phyloP scores from a whole-genome alignment of 257 asterid species.

The Nyctanthes arbortristis region DNA sequence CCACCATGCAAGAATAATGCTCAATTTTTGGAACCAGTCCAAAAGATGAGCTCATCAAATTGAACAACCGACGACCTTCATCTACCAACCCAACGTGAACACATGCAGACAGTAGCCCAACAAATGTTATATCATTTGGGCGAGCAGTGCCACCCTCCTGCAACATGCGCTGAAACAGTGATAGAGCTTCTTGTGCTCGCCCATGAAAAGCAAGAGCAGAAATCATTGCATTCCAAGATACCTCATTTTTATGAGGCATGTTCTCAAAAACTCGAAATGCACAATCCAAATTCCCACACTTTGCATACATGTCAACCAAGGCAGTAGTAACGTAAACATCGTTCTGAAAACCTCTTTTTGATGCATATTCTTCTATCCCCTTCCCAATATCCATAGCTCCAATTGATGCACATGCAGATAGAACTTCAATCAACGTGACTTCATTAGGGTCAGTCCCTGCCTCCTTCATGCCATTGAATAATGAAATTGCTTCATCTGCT shows the following conservation, averaged over 20 bases:
- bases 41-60: constrained; percentile 57
- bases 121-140: constrained; percentile 73
- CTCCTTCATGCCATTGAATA: constrained; percentile 68
- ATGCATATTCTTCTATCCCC: constrained; percentile 66
- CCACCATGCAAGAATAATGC: constrained; percentile 90
- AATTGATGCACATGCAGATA: constrained; percentile 84
- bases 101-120: constrained; percentile 83
- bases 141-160: constrained; percentile 29
- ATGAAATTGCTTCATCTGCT: constrained; percentile 63
- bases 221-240: constrained; percentile 91
- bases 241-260: constrained; percentile 71
- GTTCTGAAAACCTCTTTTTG: constrained; percentile 42
- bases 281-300: constrained; percentile 73
- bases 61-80: constrained; percentile 58
- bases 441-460: constrained; percentile 62
- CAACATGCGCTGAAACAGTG: constrained; percentile 66
- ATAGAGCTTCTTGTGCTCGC: constrained; percentile 59
- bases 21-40: constrained; percentile 77
- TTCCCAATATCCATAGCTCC: constrained; percentile 78
- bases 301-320: constrained; percentile 86
- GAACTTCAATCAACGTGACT: constrained; percentile 76
- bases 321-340: constrained; percentile 76
- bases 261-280: constrained; percentile 62
- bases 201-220: constrained; percentile 87
- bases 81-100: constrained; percentile 86